Evolutionary conservation across 148 eudicot species (phyloP).

Genomic region (Nepenthes gracilis): DNA sequence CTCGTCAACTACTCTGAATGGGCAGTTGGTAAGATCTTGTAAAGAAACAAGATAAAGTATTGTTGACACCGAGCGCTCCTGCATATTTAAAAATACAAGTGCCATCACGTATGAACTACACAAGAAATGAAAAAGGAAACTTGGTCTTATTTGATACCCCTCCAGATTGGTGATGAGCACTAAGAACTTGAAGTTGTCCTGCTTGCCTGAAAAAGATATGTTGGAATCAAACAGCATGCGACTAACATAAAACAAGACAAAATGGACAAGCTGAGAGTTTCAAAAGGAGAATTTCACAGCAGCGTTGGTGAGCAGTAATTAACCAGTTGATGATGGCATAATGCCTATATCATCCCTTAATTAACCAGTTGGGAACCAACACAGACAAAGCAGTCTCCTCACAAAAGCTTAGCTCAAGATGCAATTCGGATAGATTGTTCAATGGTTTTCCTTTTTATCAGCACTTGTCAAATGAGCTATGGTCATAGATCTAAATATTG

Average conservation of each 20-base stretch:
- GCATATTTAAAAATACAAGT: constrained; percentile 7
- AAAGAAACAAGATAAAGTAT: constrained; percentile 94
- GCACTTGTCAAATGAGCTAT: no score
- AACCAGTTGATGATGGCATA: no score
- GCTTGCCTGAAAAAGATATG: constrained; percentile 59
- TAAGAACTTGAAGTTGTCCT: constrained; percentile 89
- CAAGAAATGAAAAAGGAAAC: not conserved
- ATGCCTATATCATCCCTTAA: no score
- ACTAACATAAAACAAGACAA: not conserved
- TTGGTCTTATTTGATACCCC: constrained; percentile 44
- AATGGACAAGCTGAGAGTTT: not conserved
- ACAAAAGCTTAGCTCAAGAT: no score
- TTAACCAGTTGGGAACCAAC: no score
- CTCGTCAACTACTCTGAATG: constrained; percentile 98
- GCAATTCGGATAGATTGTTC: no score
- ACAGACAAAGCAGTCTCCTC: no score
- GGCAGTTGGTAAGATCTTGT: constrained; percentile 97
- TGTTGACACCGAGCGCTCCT: constrained; percentile 99
- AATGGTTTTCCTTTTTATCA: no score
- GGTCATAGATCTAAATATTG: no score
- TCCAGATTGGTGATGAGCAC: constrained; percentile 99
- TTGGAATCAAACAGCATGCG: constrained; percentile 1
- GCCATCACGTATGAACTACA: not conserved
- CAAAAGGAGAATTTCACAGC: no score
- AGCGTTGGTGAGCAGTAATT: no score